Conservation (phyloP, 2,329 filamentous ascomycete genomes). For the Seiridium cupressi region DNA sequence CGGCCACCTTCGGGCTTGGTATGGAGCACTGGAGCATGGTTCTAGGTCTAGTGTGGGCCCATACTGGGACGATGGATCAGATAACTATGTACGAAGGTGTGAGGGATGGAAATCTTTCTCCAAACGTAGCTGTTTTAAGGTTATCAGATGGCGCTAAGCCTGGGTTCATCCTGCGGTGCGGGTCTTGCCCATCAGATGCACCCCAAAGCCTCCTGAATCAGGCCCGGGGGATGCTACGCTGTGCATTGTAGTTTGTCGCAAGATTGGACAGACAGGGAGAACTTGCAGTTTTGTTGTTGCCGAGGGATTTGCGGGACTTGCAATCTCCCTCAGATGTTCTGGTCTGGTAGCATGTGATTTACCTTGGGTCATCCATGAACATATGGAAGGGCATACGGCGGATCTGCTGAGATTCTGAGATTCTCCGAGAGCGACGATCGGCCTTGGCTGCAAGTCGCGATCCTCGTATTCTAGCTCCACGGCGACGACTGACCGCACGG, state of each 20-base stretch:
- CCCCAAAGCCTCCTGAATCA: not conserved
- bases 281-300: too few species aligned
- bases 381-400: not conserved
- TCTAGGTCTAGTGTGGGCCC: not conserved
- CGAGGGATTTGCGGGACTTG: too few species aligned
- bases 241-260: too few species aligned
- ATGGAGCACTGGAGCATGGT: too few species aligned
- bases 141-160: slow-evolving; percentile 4
- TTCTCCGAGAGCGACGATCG: not conserved
- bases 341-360: not conserved
- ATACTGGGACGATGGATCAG: not conserved
- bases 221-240: not conserved
- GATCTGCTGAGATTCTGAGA: not conserved
- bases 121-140: not conserved
- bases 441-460: not conserved
- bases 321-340: too few species aligned
- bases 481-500: too few species aligned
- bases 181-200: not conserved
- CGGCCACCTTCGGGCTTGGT: too few species aligned
- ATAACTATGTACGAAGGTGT: not conserved
- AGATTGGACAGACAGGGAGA: too few species aligned
- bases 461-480: too few species aligned
- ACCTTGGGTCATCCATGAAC: not conserved
- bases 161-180: not conserved
- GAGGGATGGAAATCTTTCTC: not conserved